Evolutionary conservation across 2,329 filamentous ascomycete genomes (phyloP).

Genomic region (Teratosphaeria nubilosa): DNA sequence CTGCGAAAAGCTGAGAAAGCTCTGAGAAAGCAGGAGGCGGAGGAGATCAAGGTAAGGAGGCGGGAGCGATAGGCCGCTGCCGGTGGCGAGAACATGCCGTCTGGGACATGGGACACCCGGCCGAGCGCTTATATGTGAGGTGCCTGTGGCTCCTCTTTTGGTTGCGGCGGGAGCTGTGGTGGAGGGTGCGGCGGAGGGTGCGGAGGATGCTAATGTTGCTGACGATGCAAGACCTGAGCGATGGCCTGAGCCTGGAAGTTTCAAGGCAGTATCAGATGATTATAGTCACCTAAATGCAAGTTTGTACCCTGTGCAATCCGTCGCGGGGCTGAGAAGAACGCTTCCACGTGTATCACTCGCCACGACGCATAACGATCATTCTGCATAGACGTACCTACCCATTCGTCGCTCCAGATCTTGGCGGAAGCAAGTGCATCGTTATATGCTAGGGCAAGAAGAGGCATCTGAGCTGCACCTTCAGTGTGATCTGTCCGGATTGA

Average conservation of each 20-base stretch:
- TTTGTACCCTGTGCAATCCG: not conserved
- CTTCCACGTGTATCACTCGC: not conserved
- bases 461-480: too few species aligned
- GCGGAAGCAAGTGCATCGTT: too few species aligned
- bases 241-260: not conserved
- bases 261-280: not conserved
- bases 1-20: not conserved
- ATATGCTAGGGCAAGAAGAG: too few species aligned
- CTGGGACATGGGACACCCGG: not conserved
- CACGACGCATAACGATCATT: too few species aligned
- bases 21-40: not conserved
- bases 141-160: not conserved
- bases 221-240: not conserved
- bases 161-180: not conserved
- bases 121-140: not conserved
- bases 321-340: not conserved
- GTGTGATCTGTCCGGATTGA: too few species aligned
- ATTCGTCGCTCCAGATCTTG: too few species aligned
- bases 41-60: not conserved
- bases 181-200: not conserved
- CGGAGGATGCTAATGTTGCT: not conserved
- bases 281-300: not conserved
- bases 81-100: not conserved
- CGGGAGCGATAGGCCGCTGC: not conserved
- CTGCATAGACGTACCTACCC: too few species aligned